A percentile compares a stretch with the other conserved stretches of the same genome.
These are phyloP conservation scores for Friedmanniomyces endolithicus DNA, from an alignment of 495 filamentous ascomycete genomes.

Conservation along the genomic window DNA sequence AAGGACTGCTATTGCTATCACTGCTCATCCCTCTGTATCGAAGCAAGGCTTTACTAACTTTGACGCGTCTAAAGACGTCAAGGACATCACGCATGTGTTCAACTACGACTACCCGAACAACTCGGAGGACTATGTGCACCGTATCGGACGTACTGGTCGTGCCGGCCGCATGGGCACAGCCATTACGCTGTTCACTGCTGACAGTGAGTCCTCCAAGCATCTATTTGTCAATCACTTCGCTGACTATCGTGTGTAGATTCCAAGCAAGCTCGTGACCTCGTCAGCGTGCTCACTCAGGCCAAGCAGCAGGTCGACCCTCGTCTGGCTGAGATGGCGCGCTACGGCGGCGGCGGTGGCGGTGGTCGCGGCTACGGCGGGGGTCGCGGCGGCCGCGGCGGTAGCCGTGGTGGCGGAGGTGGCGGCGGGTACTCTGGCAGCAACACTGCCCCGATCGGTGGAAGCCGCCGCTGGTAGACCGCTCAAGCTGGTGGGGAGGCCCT, in stretches of 20 bases:
- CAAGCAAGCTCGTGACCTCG: slow-evolving; percentile 93
- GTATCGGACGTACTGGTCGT: slow-evolving; percentile 38
- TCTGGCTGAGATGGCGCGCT: slow-evolving; percentile 90
- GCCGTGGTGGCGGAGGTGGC: slow-evolving; percentile 36
- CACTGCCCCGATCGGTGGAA: slow-evolving; percentile 27
- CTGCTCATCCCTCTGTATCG: not conserved
- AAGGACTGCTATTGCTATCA: slow-evolving; percentile 42
- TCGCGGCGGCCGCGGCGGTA: slow-evolving; percentile 45
- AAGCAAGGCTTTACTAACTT: slow-evolving; percentile 59
- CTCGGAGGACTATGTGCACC: slow-evolving; percentile 49
- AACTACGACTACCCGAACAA: slow-evolving; percentile 99
- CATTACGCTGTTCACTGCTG: slow-evolving; percentile 60
- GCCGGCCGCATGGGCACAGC: slow-evolving; percentile 37
- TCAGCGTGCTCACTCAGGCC: slow-evolving; percentile 81
- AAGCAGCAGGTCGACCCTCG: slow-evolving; percentile 97
- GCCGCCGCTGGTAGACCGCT: slow-evolving; percentile 28
- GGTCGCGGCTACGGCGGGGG: slow-evolving; percentile 40
- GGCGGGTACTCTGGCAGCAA: slow-evolving; percentile 28
- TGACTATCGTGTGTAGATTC: slow-evolving; percentile 47
- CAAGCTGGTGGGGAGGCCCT: not conserved
- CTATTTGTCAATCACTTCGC: too few relatives aligned
- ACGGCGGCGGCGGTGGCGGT: slow-evolving; percentile 61
- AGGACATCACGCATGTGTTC: slow-evolving; percentile 98
- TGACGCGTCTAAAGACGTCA: slow-evolving; percentile 72
- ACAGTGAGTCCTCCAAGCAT: slow-evolving; percentile 60